phyloP scores from a whole-genome alignment of 495 filamentous ascomycete genomes.

The Podospora comata region DNA sequence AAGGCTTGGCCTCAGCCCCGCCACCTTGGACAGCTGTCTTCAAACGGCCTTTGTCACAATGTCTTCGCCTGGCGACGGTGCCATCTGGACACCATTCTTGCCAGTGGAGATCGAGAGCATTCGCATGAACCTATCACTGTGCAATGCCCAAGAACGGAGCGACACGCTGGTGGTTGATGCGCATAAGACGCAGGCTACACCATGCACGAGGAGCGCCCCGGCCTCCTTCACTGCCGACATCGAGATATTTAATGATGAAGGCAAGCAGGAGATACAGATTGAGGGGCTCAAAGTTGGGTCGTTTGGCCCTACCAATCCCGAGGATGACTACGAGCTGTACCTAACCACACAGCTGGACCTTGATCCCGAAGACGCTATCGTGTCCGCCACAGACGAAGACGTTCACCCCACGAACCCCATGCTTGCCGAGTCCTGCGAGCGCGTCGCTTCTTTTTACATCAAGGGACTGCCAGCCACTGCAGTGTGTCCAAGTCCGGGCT shows the following conservation, averaged over 20 bases:
- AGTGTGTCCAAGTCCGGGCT: background rate
- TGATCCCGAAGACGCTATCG: slow-evolving; percentile 43
- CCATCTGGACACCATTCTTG: slow-evolving; percentile 47
- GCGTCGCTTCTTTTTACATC: slow-evolving; percentile 38
- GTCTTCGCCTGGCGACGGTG: slow-evolving; percentile 43
- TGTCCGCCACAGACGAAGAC: slow-evolving; percentile 1
- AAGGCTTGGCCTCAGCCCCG: slow-evolving; percentile 43
- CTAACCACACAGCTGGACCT: slow-evolving; percentile 39
- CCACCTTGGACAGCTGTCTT: slow-evolving; percentile 47
- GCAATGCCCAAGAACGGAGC: slow-evolving; percentile 21
- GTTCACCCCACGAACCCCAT: slow-evolving; percentile 12
- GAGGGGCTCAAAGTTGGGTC: slow-evolving; percentile 41
- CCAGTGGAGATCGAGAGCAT: slow-evolving; percentile 35
- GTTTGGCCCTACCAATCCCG: slow-evolving; percentile 35
- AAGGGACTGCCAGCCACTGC: background rate
- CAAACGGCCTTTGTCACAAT: slow-evolving; percentile 46
- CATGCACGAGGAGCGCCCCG: slow-evolving; percentile 24
- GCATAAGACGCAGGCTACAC: slow-evolving; percentile 27
- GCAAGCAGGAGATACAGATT: slow-evolving; percentile 40
- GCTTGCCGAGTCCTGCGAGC: slow-evolving; percentile 38
- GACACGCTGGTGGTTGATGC: slow-evolving; percentile 38
- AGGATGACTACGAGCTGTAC: slow-evolving; percentile 45
- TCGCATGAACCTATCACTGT: slow-evolving; percentile 40
- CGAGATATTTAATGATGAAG: slow-evolving; percentile 34
- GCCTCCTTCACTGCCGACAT: slow-evolving; percentile 39